Base-by-base conservation (phyloP, 2,329 filamentous ascomycete genomes). In the Colletotrichum australisinense region DNA sequence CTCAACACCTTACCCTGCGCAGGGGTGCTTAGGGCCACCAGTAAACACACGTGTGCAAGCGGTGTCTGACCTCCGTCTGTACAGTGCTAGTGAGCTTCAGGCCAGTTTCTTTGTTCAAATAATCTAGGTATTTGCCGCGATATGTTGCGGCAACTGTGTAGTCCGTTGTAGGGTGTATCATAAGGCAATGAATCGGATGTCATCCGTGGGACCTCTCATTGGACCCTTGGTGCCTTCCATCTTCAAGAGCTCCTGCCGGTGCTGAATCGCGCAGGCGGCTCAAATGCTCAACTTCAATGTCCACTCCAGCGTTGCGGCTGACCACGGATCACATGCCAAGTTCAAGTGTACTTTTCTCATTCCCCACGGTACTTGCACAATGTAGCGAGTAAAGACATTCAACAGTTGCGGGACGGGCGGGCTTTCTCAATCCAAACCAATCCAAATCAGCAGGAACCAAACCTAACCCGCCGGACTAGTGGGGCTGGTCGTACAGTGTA, bases 361-460 rank as follows among this genome's bases (percentile, higher is more conserved):
- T 32, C 26, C 28, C 62, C 46, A 64, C 53, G 58, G 32, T 46
- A 42, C 52, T 28, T 55, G 28, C 22, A 38, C 30, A 26, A 55
- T 28, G 24, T 52, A 56, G 38, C 19, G 46, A 64, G 22, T 22
- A 42, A 16, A 42, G 28, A 32, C 24, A 62, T 70, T 62, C 66
- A 60, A 69, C 55, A 28, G 32, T 22, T 24, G 67, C 56, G 67
- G 71, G 60, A 73, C 62, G 32, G 60, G 67, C 67, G 56, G 70
- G 67, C 59, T 60, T 65, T 70, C 30, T 28, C 70, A 22, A 28
- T 49, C 35, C 32, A 71, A 58, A 66, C 42, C 42, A 49, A 49
- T n/a, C 42, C 42, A n/a, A 49, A 49, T 22, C 42, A 42, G 38
- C 16, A 42, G 38, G 38, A 49, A 49, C 42, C 42, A n/a, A 49